Base-by-base conservation (phyloP, 2,329 filamentous ascomycete genomes). In the Alternaria brassicicola region DNA sequence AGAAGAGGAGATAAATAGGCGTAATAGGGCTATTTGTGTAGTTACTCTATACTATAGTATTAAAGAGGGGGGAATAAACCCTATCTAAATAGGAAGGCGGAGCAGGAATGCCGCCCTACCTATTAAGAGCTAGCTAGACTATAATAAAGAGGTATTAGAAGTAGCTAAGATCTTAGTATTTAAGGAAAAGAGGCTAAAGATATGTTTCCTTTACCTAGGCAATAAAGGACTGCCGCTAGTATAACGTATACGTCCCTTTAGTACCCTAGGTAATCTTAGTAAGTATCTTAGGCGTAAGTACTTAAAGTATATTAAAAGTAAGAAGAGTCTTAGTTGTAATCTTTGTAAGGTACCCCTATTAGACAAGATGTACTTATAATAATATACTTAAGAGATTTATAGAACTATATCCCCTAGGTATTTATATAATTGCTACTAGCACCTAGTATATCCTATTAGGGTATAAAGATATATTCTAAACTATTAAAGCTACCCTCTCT, bases 201-300 rank as follows among this genome's bases (percentile, higher is more conserved):
- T 63, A 62, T 67, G 47, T 63, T 66, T 65, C 38, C 31, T 59
- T 47, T 65, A 46, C 47, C 17, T 66, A 50, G 57, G 52, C 12
- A 69, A 69, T 33, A 2, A 55, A 50, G 3, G 31, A 25, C 53
- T 57, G 15, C 46, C 31, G 25, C 6, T 56, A 8, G 47, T 9
- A 56, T 12, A 55, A 19, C 52, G 49, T 49, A 61, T 50, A 52
- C 30, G 38, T 59, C 2, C 26, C 13, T 66, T 66, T 49, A 21
- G 48, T 38, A 61, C 59, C 35, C 19, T 13, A 59, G 52, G 55
- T 10, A 46, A 63, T 55, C 52, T 66, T 30, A 64, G 54, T 10
- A 66, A 63, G 57, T 45, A 66, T 63, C 36, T 66, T 54, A 35
- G 55, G 25, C 30, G 36, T 8, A 64, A 63, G 62, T 47, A 66